Base-by-base conservation (phyloP, 805 yeast species). In the Grigorovia yakushimaensis region DNA sequence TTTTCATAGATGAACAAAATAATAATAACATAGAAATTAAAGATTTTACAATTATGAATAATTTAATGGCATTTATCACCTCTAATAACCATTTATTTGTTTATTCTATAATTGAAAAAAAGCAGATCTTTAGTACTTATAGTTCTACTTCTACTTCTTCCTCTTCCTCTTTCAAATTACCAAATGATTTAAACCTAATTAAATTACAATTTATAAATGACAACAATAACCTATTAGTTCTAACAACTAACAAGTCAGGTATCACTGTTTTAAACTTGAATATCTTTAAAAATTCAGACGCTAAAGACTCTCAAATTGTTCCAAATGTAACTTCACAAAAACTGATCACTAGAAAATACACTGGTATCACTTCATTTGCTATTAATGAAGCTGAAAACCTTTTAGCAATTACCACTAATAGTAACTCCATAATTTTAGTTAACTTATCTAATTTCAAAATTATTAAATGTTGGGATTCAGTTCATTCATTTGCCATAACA, bases 401-500 rank as follows among this genome's bases (percentile, higher is more conserved):
- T 8, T 62, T 64, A 38, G 73, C 77, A 24, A 51, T 76, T 22
- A 69, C 79, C 7, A 66, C 69, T 3, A 73, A 73, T 50, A 91
- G 84, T 56, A 75, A 79, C 53, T 78, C 93, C 1, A 68, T 88
- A 11, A 66, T 78, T 1, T 54, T 88, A 21, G 63, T 80, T n/a
- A 73, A 75, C 41, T 63, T 75, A 20, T 67, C 70, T 2, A 77
- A 73, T 51, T 73, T 88, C 49, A 71, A 73, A 42, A 64, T 73
- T 13, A 56, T 79, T 38, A 77, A 73, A 48, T 67, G 72, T 17
- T 68, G 78, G 47, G 73, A 73, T 40, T 77, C 84, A 52, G 79
- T 84, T 47, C 96, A 88, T 61, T 69, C 74, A 15, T 86, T 87
- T 65, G 89, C 95, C 24, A 79, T 88, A 44, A 88, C 96, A 0